These are phyloP conservation scores for Mycogone perniciosa DNA, from an alignment of 2,329 filamentous ascomycete genomes.

Conservation along the genomic window DNA sequence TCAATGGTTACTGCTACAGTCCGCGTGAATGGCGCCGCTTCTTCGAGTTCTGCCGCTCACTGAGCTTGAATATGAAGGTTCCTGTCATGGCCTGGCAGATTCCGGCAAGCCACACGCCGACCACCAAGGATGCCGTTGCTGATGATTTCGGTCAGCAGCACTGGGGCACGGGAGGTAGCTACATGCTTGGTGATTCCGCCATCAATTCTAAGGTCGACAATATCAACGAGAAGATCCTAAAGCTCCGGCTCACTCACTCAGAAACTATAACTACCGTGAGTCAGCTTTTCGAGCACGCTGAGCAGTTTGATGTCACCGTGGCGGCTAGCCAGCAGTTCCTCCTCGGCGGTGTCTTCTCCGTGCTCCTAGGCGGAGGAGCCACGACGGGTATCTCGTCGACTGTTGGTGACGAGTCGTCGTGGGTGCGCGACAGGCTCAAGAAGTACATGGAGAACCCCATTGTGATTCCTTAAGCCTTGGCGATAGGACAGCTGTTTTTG, in stretches of 20 bases:
- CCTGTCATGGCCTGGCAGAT: constrained; percentile 11
- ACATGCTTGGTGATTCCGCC: not conserved
- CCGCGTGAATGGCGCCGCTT: constrained; percentile 6
- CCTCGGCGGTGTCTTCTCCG: constrained; percentile 2
- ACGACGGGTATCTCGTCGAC: constrained; percentile 5
- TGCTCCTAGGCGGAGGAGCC: constrained; percentile 1
- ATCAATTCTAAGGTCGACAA: constrained; percentile 1
- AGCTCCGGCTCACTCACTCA: not conserved
- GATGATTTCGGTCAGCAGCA: not conserved
- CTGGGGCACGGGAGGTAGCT: constrained; percentile 6
- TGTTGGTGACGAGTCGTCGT: not conserved
- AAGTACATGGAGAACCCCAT: not conserved
- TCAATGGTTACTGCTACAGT: constrained; percentile 7
- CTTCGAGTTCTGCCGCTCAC: constrained; percentile 3
- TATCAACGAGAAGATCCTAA: not conserved
- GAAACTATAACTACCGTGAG: not conserved
- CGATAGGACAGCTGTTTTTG: too few species aligned
- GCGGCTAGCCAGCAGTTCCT: not conserved
- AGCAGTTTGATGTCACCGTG: not conserved
- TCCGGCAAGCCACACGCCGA: constrained; percentile 4
- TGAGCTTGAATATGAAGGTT: not conserved
- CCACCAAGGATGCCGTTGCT: not conserved
- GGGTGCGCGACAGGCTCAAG: not conserved
- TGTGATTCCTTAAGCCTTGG: too few species aligned
- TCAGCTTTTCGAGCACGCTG: not conserved